Evolutionary conservation across 31 red algal genomes (phyloP).

Genomic region (Bonnemaisonia californica): DNA sequence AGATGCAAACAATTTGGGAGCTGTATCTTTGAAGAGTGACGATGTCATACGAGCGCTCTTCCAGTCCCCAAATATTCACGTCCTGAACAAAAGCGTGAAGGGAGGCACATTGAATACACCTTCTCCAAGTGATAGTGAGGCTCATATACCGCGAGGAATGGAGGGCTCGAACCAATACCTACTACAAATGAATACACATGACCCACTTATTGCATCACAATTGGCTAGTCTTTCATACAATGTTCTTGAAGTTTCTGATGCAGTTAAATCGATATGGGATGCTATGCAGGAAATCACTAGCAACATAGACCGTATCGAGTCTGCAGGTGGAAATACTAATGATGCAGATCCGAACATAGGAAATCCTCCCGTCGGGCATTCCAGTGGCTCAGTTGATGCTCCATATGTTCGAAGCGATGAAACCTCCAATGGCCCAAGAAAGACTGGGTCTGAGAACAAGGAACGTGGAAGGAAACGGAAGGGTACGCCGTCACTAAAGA

Average conservation of each 20-base stretch:
- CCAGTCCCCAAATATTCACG: neutral
- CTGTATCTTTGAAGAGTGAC: too few relatives aligned
- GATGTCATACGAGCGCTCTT: neutral
- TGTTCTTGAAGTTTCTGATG: neutral
- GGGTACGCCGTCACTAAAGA: too few relatives aligned
- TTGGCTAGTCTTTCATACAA: neutral
- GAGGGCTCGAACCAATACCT: neutral
- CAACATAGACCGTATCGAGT: too few relatives aligned
- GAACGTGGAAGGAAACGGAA: too few relatives aligned
- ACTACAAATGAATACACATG: neutral
- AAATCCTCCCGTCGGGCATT: too few relatives aligned
- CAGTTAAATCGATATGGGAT: neutral
- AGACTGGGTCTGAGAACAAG: too few relatives aligned
- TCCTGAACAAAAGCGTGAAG: neutral
- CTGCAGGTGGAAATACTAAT: too few relatives aligned
- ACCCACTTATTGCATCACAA: neutral
- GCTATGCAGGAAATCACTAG: neutral
- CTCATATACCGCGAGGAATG: neutral
- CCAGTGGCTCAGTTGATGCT: too few relatives aligned
- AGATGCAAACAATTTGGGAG: too few relatives aligned
- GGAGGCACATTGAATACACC: neutral
- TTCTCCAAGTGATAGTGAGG: neutral
- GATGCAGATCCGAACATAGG: too few relatives aligned
- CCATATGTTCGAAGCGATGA: too few relatives aligned
- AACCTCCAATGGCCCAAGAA: too few relatives aligned